Base-by-base conservation (phyloP, 306 rosid genomes). In the Cicer pinnatifidum region DNA sequence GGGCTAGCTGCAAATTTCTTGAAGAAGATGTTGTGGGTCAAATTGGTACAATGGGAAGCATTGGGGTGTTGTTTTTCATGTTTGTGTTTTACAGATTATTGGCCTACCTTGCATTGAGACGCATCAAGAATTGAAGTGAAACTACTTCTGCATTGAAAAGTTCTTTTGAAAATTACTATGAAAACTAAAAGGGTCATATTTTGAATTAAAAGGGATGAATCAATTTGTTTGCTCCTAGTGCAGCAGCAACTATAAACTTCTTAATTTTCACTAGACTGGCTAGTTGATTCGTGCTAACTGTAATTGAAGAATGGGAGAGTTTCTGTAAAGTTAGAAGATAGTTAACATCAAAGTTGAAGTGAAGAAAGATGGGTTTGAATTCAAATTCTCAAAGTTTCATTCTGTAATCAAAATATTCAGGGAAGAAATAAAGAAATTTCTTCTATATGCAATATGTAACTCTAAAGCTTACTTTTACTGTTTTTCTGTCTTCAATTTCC, bases 1-100 rank as follows among this genome's bases (percentile, higher is more conserved):
- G 23, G 5, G 82, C 80, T 0, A 71, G 77, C 63, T 92, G 98
- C 86, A 88, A 74, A 75, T 87, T 90, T 71, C 66, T 92, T 11
- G 96, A 92, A 35, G 96, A 92, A 72, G 98, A 92, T 75, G 85
- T 92, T 67, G 85, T 37, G 59, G 95, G 96, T 7, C 96, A 92
- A 60, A 84, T 92, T 45, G 86, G 86, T 67, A 86, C 97, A 47
- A 37, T 44, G 50, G 73, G 75, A 28, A 78, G 98, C 83, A 59
- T 86, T 54, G 85, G 87, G 15, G 86, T 82, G 28, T 56, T 92
- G 89, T 35, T 84, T 44, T 63, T 87, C 58, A 92, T 92, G 98
- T 87, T 92, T 82, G 82, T 90, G 72, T 91, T 90, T 6, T 92
- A 90, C 74, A 90, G 98, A 72, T 9, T 89, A 61, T 68, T 90